Conservation (phyloP, 2,329 filamentous ascomycete species). For the Cercospora zeina region DNA sequence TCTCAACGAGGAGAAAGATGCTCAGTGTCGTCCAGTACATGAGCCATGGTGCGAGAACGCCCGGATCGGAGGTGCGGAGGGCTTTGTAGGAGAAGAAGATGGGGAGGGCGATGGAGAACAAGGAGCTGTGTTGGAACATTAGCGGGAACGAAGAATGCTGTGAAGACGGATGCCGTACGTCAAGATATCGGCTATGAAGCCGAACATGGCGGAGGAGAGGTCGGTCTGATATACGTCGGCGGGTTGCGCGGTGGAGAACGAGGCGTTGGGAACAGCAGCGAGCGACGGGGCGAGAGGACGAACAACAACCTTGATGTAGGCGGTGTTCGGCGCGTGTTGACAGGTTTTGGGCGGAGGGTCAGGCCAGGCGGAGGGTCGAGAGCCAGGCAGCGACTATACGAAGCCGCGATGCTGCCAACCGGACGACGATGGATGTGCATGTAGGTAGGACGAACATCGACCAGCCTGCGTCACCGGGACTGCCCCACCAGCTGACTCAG, state of each 20-base stretch:
- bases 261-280: conserved; percentile 9
- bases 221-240: conserved; percentile 3
- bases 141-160: conserved; percentile 25
- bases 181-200: conserved; percentile 73
- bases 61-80: conserved; percentile 85
- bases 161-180: conserved; percentile 61
- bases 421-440: background rate
- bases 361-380: conserved; percentile 9
- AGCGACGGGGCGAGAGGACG: background rate
- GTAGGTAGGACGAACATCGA: background rate
- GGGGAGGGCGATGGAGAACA: conserved; percentile 88
- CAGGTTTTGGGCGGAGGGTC: background rate
- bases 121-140: conserved; percentile 59
- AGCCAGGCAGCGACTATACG: conserved; percentile 13
- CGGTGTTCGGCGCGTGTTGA: background rate
- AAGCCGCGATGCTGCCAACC: background rate
- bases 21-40: conserved; percentile 98
- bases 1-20: conserved; percentile 77
- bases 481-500: background rate
- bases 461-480: background rate
- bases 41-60: conserved; percentile 91
- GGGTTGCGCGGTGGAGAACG: conserved; percentile 22
- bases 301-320: conserved; percentile 5
- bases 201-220: conserved; percentile 61
- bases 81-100: conserved; percentile 98